A percentile compares a stretch with the other conserved stretches of the same genome.
Evolutionary conservation across 2,329 filamentous ascomycete genomes (phyloP).

Genomic region (Aspergillus latus): DNA sequence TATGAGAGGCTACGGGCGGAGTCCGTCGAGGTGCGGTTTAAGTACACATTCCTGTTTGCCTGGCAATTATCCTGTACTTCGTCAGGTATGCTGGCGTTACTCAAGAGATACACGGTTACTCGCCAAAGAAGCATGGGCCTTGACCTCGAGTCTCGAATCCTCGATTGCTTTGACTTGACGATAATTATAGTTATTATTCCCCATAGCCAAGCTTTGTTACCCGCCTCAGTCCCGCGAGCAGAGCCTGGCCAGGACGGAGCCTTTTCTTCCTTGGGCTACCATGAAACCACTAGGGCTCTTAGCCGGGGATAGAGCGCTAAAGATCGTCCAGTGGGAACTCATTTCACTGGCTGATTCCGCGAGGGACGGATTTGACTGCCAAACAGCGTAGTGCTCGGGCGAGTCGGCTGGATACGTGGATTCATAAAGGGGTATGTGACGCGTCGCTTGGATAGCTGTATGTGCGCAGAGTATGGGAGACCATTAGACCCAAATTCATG

Average conservation of each 20-base stretch:
- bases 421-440: background rate
- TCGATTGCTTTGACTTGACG: background rate
- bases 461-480: no score
- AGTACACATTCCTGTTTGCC: slow-evolving; percentile 9
- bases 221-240: background rate
- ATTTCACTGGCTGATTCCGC: background rate
- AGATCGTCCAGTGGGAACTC: background rate
- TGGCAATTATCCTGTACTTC: slow-evolving; percentile 7
- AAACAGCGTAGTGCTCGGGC: background rate
- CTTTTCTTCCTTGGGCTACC: background rate
- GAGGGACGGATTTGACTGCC: no score
- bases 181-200: background rate
- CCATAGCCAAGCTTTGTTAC: slow-evolving; percentile 4
- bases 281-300: slow-evolving; percentile 4
- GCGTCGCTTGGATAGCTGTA: background rate
- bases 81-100: background rate
- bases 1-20: no score
- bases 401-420: background rate
- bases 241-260: background rate
- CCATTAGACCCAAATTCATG: background rate
- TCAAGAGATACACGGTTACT: background rate
- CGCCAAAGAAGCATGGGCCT: background rate
- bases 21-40: background rate
- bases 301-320: background rate
- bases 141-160: background rate